Conservation (phyloP, 1,139 yeast genomes). For the Wickerhamomyces sp. region DNA sequence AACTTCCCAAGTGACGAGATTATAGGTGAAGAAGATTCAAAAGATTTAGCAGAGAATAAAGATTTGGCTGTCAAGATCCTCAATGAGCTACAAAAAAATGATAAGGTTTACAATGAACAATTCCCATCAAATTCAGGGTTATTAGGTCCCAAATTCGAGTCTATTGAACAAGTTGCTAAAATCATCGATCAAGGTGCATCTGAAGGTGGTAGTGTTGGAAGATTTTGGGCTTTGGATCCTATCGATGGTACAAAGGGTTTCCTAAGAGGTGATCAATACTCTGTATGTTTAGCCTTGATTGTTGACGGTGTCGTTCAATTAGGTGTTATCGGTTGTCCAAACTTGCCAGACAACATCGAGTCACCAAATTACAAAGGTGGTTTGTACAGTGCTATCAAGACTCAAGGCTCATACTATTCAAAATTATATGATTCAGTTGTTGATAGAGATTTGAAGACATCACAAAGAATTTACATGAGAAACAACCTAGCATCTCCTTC, state of each 20-base stretch:
- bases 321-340: constrained; percentile 97
- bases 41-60: constrained; percentile 46
- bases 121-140: constrained; percentile 20
- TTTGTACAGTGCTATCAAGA: constrained; percentile 65
- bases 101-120: constrained; percentile 30
- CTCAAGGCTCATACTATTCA: constrained; percentile 66
- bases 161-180: constrained; percentile 47
- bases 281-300: constrained; percentile 87
- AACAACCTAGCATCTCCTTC: constrained; percentile 31
- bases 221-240: constrained; percentile 97
- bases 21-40: constrained; percentile 93
- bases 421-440: constrained; percentile 32
- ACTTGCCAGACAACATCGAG: constrained; percentile 53
- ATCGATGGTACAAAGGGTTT: constrained; percentile 98
- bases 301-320: constrained; percentile 80
- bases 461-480: constrained; percentile 40
- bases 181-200: constrained; percentile 78
- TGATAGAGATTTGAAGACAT: constrained; percentile 32
- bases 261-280: constrained; percentile 92
- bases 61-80: constrained; percentile 46
- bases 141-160: constrained; percentile 30
- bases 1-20: constrained; percentile 82
- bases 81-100: constrained; percentile 37
- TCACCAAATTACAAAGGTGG: constrained; percentile 27
- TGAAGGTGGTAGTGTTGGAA: constrained; percentile 68